phyloP scores from a whole-genome alignment of 2,329 filamentous ascomycete genomes.

The Thermomyces lanuginosus region DNA sequence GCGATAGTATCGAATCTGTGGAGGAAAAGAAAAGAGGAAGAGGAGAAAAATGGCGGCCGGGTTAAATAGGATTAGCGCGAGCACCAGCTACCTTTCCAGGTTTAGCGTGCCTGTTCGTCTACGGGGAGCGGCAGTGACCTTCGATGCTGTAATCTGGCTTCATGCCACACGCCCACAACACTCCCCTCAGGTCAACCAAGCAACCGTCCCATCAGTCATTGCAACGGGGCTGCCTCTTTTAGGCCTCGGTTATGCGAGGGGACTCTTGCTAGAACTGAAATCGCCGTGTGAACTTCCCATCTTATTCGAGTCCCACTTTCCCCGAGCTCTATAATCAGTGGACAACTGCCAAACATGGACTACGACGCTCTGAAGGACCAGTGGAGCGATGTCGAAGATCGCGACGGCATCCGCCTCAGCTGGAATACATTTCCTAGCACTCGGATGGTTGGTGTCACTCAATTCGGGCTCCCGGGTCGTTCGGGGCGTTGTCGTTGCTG shows the following conservation, averaged over 20 bases:
- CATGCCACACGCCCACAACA: slow-evolving; percentile 23
- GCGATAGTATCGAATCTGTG: slow-evolving; percentile 36
- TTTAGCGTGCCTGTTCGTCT: slow-evolving; percentile 10
- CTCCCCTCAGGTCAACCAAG: slow-evolving; percentile 13
- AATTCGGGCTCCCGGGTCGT: slow-evolving; percentile 6
- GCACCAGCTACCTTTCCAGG: no score
- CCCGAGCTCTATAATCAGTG: slow-evolving; percentile 7
- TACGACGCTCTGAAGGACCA: slow-evolving; percentile 88
- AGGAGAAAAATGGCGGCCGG: slow-evolving; percentile 15
- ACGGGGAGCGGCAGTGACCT: slow-evolving; percentile 20
- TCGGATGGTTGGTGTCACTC: slow-evolving; percentile 56
- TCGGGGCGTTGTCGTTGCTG: slow-evolving; percentile 5
- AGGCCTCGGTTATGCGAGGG: slow-evolving; percentile 18
- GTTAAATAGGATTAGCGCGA: no score
- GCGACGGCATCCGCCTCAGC: slow-evolving; percentile 86
- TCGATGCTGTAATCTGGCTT: slow-evolving; percentile 31
- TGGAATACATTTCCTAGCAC: slow-evolving; percentile 99
- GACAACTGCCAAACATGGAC: slow-evolving; percentile 47
- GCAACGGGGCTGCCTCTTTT: slow-evolving; percentile 15
- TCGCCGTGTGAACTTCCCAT: slow-evolving; percentile 8
- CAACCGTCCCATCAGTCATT: slow-evolving; percentile 15
- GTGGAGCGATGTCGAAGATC: slow-evolving; percentile 92
- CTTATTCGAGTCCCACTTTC: slow-evolving; percentile 9
- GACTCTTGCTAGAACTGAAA: no score
- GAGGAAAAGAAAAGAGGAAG: slow-evolving; percentile 23